These are phyloP conservation scores for Erysimum pusillum DNA, from an alignment of 441 rosid genomes.

Conservation along the genomic window DNA sequence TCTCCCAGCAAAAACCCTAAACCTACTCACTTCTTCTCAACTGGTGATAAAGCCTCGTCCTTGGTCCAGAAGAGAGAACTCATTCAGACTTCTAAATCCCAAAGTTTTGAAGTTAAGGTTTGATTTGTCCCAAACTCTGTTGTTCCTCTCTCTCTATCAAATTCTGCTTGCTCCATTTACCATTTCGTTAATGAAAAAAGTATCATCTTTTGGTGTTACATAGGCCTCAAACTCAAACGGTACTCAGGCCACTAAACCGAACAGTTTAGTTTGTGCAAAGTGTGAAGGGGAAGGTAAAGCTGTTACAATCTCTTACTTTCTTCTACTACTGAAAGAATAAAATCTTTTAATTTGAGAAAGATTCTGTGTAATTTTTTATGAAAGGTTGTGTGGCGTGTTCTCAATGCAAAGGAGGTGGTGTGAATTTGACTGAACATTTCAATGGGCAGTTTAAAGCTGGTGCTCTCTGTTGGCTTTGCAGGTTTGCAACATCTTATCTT, in stretches of 20 bases:
- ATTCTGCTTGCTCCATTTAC: neutral
- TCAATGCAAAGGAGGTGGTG: slow-evolving; percentile 88
- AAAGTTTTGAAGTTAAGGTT: slow-evolving; percentile 71
- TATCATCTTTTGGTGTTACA: slow-evolving; percentile 12
- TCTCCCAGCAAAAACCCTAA: slow-evolving; percentile 58
- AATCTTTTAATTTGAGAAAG: neutral
- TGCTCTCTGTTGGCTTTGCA: slow-evolving; percentile 93
- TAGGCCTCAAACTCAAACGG: slow-evolving; percentile 65
- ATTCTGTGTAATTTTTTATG: neutral
- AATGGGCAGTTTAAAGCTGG: slow-evolving; percentile 94
- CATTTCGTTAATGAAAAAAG: slow-evolving; percentile 6
- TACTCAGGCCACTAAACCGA: slow-evolving; percentile 53
- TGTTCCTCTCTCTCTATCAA: neutral
- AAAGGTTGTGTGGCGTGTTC: slow-evolving; percentile 70
- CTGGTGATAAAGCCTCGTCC: slow-evolving; percentile 37
- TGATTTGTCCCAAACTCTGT: slow-evolving; percentile 34
- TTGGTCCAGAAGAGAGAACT: slow-evolving; percentile 60
- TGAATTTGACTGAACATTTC: slow-evolving; percentile 85
- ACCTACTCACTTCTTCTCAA: slow-evolving; percentile 31
- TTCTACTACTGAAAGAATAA: too few relatives aligned
- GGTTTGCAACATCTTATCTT: slow-evolving; percentile 52
- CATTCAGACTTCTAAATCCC: slow-evolving; percentile 60
- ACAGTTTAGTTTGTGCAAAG: slow-evolving; percentile 76
- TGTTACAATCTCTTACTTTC: too few relatives aligned
- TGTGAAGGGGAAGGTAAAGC: slow-evolving; percentile 90